These are phyloP conservation scores for Dichotomocladium elegans DNA, from an alignment of 371 early-diverging fungal species.

Conservation along the genomic window DNA sequence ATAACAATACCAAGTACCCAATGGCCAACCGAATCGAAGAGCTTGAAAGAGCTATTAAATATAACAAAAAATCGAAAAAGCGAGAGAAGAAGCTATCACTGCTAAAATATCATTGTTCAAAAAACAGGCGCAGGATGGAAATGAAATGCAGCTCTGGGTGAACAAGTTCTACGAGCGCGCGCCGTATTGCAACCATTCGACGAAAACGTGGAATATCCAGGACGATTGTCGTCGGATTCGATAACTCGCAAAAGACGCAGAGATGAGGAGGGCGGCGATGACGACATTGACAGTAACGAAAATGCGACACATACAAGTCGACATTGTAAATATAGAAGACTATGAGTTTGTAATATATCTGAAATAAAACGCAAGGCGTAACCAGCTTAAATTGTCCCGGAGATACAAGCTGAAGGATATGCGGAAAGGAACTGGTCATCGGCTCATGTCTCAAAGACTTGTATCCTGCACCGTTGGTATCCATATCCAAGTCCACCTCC, in stretches of 20 bases:
- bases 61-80: neutral
- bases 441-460: too few relatives aligned
- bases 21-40: slow-evolving; percentile 57
- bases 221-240: neutral
- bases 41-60: slow-evolving; percentile 50
- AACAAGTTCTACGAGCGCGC: slow-evolving; percentile 59
- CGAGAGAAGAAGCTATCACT: slow-evolving; percentile 17
- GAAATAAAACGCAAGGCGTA: too few relatives aligned
- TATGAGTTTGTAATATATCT: too few relatives aligned
- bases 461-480: too few relatives aligned
- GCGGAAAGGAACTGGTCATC: too few relatives aligned
- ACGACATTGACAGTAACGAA: neutral
- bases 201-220: slow-evolving; percentile 55
- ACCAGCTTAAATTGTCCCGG: too few relatives aligned
- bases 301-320: slow-evolving; percentile 22
- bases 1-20: slow-evolving; percentile 47
- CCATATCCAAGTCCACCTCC: too few relatives aligned
- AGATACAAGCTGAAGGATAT: too few relatives aligned
- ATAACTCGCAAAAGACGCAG: too few relatives aligned
- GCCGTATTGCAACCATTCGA: slow-evolving; percentile 50
- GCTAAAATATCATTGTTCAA: neutral
- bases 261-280: neutral
- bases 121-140: slow-evolving; percentile 55
- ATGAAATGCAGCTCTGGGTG: slow-evolving; percentile 69
- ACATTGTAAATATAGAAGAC: too few relatives aligned